Conservation (phyloP, 1,139 yeast species). For the Debaryomyces psychrophilus region DNA sequence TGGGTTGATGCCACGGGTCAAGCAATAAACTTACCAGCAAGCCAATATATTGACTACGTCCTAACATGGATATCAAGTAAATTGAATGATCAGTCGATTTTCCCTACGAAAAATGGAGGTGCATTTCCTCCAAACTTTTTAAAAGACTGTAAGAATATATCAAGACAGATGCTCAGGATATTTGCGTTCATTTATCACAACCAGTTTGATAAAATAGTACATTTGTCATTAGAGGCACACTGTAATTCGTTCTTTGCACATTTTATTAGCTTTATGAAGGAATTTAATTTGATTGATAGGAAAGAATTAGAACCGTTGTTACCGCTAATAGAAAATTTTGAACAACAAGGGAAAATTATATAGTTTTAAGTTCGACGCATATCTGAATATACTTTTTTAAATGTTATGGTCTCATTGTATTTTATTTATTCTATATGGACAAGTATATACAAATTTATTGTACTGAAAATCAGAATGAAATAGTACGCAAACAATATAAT, state of each 20-base stretch:
- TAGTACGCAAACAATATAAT: constrained; percentile 13
- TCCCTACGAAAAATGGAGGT: constrained; percentile 92
- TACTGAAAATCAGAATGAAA: constrained; percentile 6
- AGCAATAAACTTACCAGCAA: constrained; percentile 85
- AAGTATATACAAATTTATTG: constrained; percentile 8
- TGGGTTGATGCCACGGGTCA: constrained; percentile 86
- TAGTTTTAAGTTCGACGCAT: constrained; percentile 16
- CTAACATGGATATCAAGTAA: constrained; percentile 88
- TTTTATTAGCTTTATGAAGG: constrained; percentile 82
- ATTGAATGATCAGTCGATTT: constrained; percentile 82
- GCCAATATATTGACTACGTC: constrained; percentile 89
- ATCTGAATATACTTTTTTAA: neutral
- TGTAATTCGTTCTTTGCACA: constrained; percentile 99
- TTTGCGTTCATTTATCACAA: constrained; percentile 95
- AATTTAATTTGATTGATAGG: constrained; percentile 77
- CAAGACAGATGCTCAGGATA: constrained; percentile 92
- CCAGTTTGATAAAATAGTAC: constrained; percentile 90
- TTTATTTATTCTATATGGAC: constrained; percentile 3
- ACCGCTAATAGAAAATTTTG: constrained; percentile 77
- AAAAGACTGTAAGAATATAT: constrained; percentile 82
- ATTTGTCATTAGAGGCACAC: constrained; percentile 90
- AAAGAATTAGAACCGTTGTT: constrained; percentile 78
- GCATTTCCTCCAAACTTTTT: constrained; percentile 88
- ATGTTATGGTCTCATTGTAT: neutral
- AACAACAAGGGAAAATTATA: constrained; percentile 80